Evolutionary conservation across 169 alveolate species (phyloP), one percentile per base, ranked within the genome.

Genomic region (Eimeria praecox): DNA sequence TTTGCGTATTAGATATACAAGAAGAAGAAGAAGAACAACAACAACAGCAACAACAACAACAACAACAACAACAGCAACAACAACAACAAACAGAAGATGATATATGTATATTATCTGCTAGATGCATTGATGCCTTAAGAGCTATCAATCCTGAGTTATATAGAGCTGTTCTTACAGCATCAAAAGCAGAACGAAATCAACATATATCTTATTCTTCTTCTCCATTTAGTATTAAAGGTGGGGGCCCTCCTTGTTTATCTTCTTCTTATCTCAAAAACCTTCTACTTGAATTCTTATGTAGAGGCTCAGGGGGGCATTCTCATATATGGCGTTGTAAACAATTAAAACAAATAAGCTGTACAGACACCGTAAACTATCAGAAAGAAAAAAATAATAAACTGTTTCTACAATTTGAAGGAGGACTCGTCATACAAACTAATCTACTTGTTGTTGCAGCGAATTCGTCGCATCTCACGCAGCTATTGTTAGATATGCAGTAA

Each of bases 81-180:
- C 27, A 14, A 27, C 27, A 71, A 44, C 38, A 71, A 27, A 8
- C 5, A 8, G 82, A 71, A 38, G 82, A 49, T 8, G 33, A 27
- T 8, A 4, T 12, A 30, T 82, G 71, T 27, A 24, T 46, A 5
- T 42, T 82, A 14, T 46, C 90, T 82, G 90, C 69, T 1, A 42
- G 90, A 46, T 46, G 90, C 14, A 33, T 82, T 27, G 90, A 82
- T 44, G 90, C 90, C 3, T 33, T 82, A 38, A 38, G 90, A 8
- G 90, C 90, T 8, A 82, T 82, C 24, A 82, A 82, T 27, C 18
- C 69, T 10, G 90, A 44, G 12, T 46, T 82, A 0, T 49, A 82
- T 62, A 0, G 90, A n/a, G 8, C 90, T 6, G 73, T 82, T 42
- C 9, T 82, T 27, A n/a, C 59, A n/a, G 71, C 73, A 12, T n/a